Percentiles rank a stretch among this genome's conserved stretches.
phyloP scores from a whole-genome alignment of 805 yeast genomes.

The Starmerella potacharoeniae region DNA sequence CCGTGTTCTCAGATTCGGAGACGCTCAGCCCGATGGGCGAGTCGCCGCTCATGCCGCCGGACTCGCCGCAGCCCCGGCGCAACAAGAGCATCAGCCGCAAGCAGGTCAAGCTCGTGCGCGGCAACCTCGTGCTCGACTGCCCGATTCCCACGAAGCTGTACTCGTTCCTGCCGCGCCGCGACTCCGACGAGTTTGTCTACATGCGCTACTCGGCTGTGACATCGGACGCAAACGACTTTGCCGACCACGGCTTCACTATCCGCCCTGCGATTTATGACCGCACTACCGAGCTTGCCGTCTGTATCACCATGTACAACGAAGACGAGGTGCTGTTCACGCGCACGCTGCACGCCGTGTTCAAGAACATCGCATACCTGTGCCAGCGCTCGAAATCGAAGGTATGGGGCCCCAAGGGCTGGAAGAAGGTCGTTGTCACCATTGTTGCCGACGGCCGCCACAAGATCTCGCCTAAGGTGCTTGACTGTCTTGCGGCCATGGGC shows the following conservation, averaged over 20 bases:
- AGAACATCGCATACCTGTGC: conserved; percentile 77
- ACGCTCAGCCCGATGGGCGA: conserved; percentile 9
- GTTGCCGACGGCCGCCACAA: conserved; percentile 93
- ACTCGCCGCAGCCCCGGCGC: conserved; percentile 40
- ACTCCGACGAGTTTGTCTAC: conserved; percentile 83
- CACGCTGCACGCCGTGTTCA: conserved; percentile 90
- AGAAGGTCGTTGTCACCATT: conserved; percentile 82
- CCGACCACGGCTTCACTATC: conserved; percentile 66
- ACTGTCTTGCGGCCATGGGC: conserved; percentile 86
- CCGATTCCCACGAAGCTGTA: conserved; percentile 86
- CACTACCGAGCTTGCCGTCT: conserved; percentile 82
- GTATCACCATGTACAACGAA: conserved; percentile 96
- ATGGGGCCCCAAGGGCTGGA: conserved; percentile 98
- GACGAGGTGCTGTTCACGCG: conserved; percentile 81
- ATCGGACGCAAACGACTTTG: conserved; percentile 78
- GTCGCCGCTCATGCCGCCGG: conserved; percentile 18
- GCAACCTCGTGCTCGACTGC: conserved; percentile 81
- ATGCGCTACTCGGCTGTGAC: conserved; percentile 98
- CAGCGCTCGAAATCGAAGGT: conserved; percentile 67
- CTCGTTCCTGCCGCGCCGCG: conserved; percentile 74
- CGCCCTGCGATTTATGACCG: conserved; percentile 67
- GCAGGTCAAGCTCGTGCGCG: conserved; percentile 62
- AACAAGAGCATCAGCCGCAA: conserved; percentile 60
- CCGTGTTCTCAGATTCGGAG: neutral
- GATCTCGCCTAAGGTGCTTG: conserved; percentile 72